Evolutionary conservation across 331 rosid species (phyloP), one percentile per base, ranked within the genome.

Genomic region (Cydonia oblonga): DNA sequence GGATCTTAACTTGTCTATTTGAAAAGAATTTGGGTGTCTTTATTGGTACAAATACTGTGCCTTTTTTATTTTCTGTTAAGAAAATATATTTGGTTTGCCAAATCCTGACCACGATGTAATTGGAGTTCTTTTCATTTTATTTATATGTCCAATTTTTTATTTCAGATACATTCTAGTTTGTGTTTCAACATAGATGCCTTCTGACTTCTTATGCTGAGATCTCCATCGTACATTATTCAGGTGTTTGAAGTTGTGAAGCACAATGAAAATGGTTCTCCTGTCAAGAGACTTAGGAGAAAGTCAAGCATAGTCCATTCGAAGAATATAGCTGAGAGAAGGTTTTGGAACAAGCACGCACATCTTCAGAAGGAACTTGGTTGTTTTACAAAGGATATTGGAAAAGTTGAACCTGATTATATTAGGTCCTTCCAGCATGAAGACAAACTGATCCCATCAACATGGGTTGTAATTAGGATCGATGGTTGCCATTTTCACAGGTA

Each of bases 401-500:
- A 84, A 70, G 81, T 89, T 38, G 87, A 80, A 35, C 87, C 87
- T 28, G 96, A 89, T 79, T 87, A 75, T 81, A 76, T 91, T 68
- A 72, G 79, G 85, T 86, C 87, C 75, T 91, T 91, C 78, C 85
- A 89, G 54, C 75, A 61, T 78, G 90, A 83, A 66, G 72, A 69
- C 59, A 86, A 66, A 73, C 78, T 91, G 81, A 79, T 89, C 81
- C 97, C 86, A 1, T 84, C 77, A 28, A 86, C 96, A 7, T 91
- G 97, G 90, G 77, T 87, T 71, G 90, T 86, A 12, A 70, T 87
- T 73, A 73, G 97, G 80, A 66, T 91, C 62, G 96, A 89, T 71
- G 96, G 96, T 26, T 93, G 97, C 70, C 97, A 89, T 73, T 90
- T 93, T 82, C 97, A 93, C 75, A 89, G 82, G 84, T 85, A 74